Evolutionary conservation across 139 green algal genomes (phyloP).

Genomic region (Micromonas pusilla): DNA sequence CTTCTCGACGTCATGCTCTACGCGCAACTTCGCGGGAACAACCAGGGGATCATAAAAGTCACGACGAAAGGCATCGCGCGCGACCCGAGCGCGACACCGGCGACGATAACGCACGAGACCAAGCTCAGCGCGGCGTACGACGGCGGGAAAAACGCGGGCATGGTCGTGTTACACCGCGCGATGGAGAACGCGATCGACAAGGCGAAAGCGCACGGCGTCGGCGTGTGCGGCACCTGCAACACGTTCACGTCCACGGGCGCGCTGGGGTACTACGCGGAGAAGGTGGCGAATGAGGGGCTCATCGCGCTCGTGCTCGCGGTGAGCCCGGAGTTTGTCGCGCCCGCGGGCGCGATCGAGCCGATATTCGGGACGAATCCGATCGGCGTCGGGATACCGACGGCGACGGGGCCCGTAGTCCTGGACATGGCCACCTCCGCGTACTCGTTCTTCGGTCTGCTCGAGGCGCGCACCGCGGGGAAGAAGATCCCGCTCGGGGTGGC

Average conservation of each 20-base stretch:
- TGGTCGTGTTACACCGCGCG: conserved; percentile 57
- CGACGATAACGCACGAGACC: conserved; percentile 49
- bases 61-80: conserved; percentile 54
- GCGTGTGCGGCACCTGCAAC: conserved; percentile 64
- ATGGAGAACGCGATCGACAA: conserved; percentile 49
- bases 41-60: conserved; percentile 73
- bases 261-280: conserved; percentile 58
- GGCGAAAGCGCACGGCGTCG: conserved; percentile 51
- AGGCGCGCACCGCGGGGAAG: conserved; percentile 57
- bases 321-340: conserved; percentile 71
- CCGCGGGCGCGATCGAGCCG: conserved; percentile 56
- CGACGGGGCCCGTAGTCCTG: conserved; percentile 42
- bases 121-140: conserved; percentile 54
- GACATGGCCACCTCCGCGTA: conserved; percentile 71
- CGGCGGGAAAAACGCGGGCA: conserved; percentile 55
- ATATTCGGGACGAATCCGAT: conserved; percentile 80
- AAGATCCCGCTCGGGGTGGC: conserved; percentile 55
- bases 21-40: conserved; percentile 71
- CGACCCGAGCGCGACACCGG: conserved; percentile 14
- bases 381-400: conserved; percentile 49
- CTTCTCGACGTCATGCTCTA: conserved; percentile 54
- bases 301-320: conserved; percentile 65
- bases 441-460: conserved; percentile 64
- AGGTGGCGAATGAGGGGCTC: conserved; percentile 50
- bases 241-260: conserved; percentile 60